A percentile compares a stretch with the other conserved stretches of the same genome.
These are phyloP conservation scores for Penicillium coffeae DNA, from an alignment of 495 filamentous ascomycete species.

Conservation along the genomic window DNA sequence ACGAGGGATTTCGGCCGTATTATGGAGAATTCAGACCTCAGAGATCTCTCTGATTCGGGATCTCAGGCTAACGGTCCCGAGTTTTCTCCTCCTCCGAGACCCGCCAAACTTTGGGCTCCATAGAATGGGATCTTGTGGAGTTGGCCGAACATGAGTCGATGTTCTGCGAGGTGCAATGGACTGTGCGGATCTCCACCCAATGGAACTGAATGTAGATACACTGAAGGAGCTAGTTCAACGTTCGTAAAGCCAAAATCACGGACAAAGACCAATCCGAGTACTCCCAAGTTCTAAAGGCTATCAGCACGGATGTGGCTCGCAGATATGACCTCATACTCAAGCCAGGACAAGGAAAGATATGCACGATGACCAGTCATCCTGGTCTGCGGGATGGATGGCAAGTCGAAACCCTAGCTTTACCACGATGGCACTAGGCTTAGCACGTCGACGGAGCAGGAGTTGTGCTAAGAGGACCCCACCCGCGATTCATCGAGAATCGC, in stretches of 20 bases:
- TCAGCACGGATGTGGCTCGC: constrained; percentile 6
- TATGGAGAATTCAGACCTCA: too few species aligned
- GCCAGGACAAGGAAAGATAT: not conserved
- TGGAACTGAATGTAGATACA: constrained; percentile 3
- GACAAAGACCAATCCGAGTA: not conserved
- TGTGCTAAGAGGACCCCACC: not conserved
- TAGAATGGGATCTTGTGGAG: too few species aligned
- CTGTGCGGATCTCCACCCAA: constrained; percentile 2
- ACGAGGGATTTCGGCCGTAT: constrained; percentile 24
- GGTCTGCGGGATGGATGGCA: not conserved
- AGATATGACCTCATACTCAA: not conserved
- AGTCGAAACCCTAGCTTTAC: not conserved
- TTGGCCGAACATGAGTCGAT: constrained; percentile 1
- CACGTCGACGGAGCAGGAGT: constrained; percentile 10
- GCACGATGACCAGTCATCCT: not conserved
- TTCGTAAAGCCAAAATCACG: not conserved
- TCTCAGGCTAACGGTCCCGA: constrained; percentile 22
- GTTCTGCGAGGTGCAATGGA: not conserved
- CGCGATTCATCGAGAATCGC: not conserved
- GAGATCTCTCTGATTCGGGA: constrained; percentile 27
- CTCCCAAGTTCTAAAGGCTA: not conserved
- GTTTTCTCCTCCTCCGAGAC: constrained; percentile 28
- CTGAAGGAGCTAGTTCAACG: constrained; percentile 3
- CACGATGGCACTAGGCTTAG: not conserved
- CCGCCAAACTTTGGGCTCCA: constrained; percentile 12